Base-by-base conservation (phyloP, 2,329 filamentous ascomycete species). In the Colletotrichum sp. region DNA sequence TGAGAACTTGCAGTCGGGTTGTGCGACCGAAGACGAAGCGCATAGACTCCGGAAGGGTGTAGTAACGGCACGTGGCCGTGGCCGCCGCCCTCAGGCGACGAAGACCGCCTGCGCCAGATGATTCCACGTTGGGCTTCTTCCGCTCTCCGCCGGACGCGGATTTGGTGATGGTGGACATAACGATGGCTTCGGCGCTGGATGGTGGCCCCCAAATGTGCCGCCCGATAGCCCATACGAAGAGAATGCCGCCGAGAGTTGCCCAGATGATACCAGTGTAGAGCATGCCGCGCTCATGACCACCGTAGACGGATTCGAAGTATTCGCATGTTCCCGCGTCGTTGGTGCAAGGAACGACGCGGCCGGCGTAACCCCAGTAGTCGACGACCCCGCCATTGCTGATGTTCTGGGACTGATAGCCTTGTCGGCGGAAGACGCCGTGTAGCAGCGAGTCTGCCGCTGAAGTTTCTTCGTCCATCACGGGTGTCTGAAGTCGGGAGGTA, bases 1-100 rank as follows among this genome's bases (percentile, higher is more conserved):
- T 86, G 26, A 92, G 79, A 5, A 95, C 88, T 80, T 96, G 94
- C 8, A 95, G 86, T 24, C 93, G 88, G 1, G 93, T 94, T 3
- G 92, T 92, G 75, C 91, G 88, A 32, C 94, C 93, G 78, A 96
- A 95, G 68, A 95, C 79, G 24, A 83, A 79, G 21, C 88, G 85
- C 4, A 89, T 83, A 5, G 88, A 87, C 78, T 94, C 93, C 0
- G 91, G 91, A 3, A 95, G 88, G 4, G 95, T 86, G 79, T 90
- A 88, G 34, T 84, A 30, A 8, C n/a, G 72, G 34, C 3, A 26
- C 1, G 57, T 24, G 2, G 36, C 67, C 26, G 36, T 26, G 8
- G 21, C 21, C 24, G 67, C 67, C 4, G 32, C 6, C 5, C 21
- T 5, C 1, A 69, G 34, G n/a, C 67, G 67, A 21, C 8, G 10